A percentile compares a stretch with the other conserved stretches of the same genome.
phyloP scores from a whole-genome alignment of 164 flowering plant genomes.

The Nymphaea colorata region DNA sequence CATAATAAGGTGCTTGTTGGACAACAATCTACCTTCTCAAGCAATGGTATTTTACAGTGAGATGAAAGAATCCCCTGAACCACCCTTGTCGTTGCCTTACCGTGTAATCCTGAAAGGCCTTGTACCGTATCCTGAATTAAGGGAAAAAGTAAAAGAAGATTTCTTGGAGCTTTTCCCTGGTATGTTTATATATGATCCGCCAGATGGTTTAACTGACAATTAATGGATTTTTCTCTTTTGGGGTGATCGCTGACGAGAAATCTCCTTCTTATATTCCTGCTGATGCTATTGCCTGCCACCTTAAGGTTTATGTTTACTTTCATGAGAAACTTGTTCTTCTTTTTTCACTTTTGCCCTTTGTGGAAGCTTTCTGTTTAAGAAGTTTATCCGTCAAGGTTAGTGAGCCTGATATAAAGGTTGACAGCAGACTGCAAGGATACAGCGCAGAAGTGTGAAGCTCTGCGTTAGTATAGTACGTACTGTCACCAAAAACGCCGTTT shows the following conservation, averaged over 20 bases:
- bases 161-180: constrained; percentile 81
- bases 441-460: too few species aligned
- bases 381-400: too few species aligned
- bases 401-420: too few species aligned
- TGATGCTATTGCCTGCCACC: background rate
- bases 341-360: too few species aligned
- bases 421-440: too few species aligned
- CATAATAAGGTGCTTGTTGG: constrained; percentile 62
- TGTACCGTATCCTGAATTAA: constrained; percentile 73
- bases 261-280: background rate
- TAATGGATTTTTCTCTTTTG: constrained; percentile 5
- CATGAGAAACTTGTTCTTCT: too few species aligned
- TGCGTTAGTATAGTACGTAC: too few species aligned
- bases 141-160: constrained; percentile 88
- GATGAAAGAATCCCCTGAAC: constrained; percentile 82
- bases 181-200: constrained; percentile 76
- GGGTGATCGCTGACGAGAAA: background rate
- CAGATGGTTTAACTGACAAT: constrained; percentile 71
- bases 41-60: constrained; percentile 84
- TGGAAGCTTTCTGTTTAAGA: too few species aligned
- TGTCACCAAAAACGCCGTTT: too few species aligned
- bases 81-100: constrained; percentile 65
- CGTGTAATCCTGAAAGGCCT: constrained; percentile 93
- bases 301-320: background rate
- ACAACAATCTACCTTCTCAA: constrained; percentile 50